Evolutionary conservation across 2,329 filamentous ascomycete species (phyloP).

Genomic region (Chrysosporium queenslandicum): DNA sequence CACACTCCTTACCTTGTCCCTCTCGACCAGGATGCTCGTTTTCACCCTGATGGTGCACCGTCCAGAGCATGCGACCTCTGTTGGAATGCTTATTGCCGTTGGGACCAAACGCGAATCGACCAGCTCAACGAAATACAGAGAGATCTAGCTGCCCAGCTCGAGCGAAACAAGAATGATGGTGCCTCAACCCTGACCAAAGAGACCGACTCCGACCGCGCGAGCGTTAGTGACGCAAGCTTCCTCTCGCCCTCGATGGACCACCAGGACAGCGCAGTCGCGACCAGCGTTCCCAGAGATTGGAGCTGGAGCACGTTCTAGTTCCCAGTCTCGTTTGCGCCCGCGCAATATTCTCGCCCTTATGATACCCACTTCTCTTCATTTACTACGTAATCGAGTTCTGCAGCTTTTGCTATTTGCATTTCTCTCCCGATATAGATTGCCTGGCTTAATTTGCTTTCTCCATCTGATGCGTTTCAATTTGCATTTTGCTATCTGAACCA

Average conservation of each 20-base stretch:
- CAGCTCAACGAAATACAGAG: conserved; percentile 44
- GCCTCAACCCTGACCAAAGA: conserved; percentile 16
- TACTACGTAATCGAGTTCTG: too few relatives aligned
- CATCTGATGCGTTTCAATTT: too few relatives aligned
- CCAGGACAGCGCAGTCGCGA: conserved; percentile 40
- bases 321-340: not conserved
- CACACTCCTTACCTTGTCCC: conserved; percentile 49
- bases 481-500: too few relatives aligned
- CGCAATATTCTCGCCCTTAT: not conserved
- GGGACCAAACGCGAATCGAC: conserved; percentile 42
- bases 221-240: conserved; percentile 6
- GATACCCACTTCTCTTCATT: not conserved
- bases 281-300: conserved; percentile 49
- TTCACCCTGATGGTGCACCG: conserved; percentile 48
- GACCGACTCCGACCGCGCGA: conserved; percentile 17
- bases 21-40: conserved; percentile 54
- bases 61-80: conserved; percentile 54
- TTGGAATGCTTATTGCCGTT: conserved; percentile 48
- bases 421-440: too few relatives aligned
- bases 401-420: too few relatives aligned
- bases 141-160: conserved; percentile 25
- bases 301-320: conserved; percentile 52
- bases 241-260: conserved; percentile 19
- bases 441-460: too few relatives aligned
- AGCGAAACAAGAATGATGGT: conserved; percentile 14